phyloP scores from a whole-genome alignment of 768 basidiomycete genomes.

The Phylloporus sp. region DNA sequence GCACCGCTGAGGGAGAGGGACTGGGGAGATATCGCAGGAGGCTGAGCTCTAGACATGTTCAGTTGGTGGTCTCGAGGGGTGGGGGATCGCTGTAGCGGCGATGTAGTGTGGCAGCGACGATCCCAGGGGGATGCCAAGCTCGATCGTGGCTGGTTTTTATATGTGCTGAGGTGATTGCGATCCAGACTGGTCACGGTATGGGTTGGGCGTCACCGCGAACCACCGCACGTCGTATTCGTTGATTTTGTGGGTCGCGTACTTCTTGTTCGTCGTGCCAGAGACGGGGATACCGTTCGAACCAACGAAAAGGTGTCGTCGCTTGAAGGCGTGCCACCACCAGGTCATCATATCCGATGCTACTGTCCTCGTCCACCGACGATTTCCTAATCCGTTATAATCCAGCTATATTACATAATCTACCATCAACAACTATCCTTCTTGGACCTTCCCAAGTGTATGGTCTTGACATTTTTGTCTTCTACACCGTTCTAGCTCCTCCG shows the following conservation, averaged over 20 bases:
- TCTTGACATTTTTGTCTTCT: too few relatives aligned
- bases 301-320: too few relatives aligned
- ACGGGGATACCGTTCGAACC: too few relatives aligned
- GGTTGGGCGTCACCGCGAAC: background rate
- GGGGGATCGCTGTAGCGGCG: background rate
- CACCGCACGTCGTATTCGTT: too few relatives aligned
- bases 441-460: too few relatives aligned
- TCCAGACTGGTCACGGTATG: constrained; percentile 8
- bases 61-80: background rate
- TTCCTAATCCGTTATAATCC: too few relatives aligned
- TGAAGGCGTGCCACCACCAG: background rate
- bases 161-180: constrained; percentile 11
- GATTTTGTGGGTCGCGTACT: background rate
- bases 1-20: constrained; percentile 7
- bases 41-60: constrained; percentile 10
- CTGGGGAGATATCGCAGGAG: background rate
- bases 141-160: constrained; percentile 8
- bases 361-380: too few relatives aligned
- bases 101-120: background rate
- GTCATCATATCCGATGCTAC: too few relatives aligned
- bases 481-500: background rate
- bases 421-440: too few relatives aligned
- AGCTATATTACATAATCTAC: too few relatives aligned
- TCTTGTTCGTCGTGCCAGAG: too few relatives aligned
- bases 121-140: background rate